These are phyloP conservation scores for Calcarisporium arbuscula DNA, from an alignment of 2,329 filamentous ascomycete genomes.

Conservation along the genomic window DNA sequence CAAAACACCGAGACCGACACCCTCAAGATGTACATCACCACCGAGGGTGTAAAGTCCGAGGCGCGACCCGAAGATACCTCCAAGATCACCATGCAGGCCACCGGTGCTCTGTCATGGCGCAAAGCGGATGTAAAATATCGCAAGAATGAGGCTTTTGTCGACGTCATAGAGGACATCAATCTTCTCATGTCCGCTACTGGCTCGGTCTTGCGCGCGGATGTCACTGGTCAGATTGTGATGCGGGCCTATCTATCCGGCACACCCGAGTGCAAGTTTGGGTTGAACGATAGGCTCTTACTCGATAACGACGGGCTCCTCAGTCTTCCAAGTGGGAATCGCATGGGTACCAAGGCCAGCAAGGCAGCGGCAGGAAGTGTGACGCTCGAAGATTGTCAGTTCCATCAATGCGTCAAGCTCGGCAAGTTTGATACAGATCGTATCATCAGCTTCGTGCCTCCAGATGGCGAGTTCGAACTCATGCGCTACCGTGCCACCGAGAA, in stretches of 20 bases:
- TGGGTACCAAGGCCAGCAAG: conserved; percentile 84
- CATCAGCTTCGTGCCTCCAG: conserved; percentile 93
- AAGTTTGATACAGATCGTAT: conserved; percentile 96
- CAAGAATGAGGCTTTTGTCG: conserved; percentile 98
- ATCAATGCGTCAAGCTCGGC: conserved; percentile 95
- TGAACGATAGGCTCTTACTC: conserved; percentile 91
- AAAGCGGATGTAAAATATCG: conserved; percentile 97
- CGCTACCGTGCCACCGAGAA: conserved; percentile 97
- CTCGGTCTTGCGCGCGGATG: conserved; percentile 88
- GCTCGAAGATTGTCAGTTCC: conserved; percentile 96
- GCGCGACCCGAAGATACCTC: conserved; percentile 83
- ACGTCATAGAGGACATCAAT: conserved; percentile 98
- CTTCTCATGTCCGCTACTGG: conserved; percentile 98
- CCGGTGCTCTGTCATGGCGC: conserved; percentile 92
- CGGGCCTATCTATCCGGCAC: conserved; percentile 94
- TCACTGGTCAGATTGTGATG: conserved; percentile 98
- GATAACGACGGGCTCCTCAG: conserved; percentile 65
- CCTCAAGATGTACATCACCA: conserved; percentile 99
- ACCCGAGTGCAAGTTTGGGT: conserved; percentile 96
- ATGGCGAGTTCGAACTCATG: conserved; percentile 98
- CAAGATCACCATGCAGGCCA: conserved; percentile 99
- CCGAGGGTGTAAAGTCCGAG: conserved; percentile 94
- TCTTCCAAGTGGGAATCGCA: conserved; percentile 67
- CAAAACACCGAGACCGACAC: conserved; percentile 99
- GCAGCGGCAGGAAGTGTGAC: conserved; percentile 93